Percentiles rank a stretch among this genome's conserved stretches.
Evolutionary conservation across 176 grass and related monocot species (phyloP).

Genomic region (Saccharum spontaneum): DNA sequence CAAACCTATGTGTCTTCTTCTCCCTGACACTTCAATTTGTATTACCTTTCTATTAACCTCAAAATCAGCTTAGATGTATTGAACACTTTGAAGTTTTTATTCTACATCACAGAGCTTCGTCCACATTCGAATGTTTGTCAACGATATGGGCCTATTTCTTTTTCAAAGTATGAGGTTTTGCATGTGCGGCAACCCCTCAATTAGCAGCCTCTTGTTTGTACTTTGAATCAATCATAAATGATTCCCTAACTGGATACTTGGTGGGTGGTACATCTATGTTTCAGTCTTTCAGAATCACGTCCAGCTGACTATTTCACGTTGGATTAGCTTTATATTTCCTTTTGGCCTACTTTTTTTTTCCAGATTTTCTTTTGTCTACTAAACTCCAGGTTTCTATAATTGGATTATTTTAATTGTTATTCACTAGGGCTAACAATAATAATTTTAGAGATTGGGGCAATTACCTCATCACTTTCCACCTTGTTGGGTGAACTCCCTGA

Average conservation of each 20-base stretch:
- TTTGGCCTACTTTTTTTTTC: background rate
- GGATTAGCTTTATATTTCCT: background rate
- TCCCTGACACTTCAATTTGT: background rate
- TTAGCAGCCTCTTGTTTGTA: background rate
- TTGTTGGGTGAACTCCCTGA: background rate
- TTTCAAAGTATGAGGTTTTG: background rate
- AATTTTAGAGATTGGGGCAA: background rate
- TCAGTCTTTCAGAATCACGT: background rate
- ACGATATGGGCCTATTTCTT: background rate
- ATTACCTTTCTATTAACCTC: background rate
- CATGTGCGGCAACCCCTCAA: background rate
- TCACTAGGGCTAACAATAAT: background rate
- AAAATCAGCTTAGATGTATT: background rate
- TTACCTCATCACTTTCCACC: background rate
- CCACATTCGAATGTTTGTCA: background rate
- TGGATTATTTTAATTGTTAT: background rate
- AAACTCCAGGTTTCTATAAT: background rate
- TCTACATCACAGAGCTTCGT: background rate
- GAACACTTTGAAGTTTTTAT: background rate
- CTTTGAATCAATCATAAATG: background rate
- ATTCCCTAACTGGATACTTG: background rate
- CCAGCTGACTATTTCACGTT: too few species aligned
- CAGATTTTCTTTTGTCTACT: background rate
- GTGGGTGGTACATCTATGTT: background rate
- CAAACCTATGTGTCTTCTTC: background rate